Evolutionary conservation across 2,329 filamentous ascomycete genomes (phyloP).

Genomic region (Aspergillus sclerotialis): DNA sequence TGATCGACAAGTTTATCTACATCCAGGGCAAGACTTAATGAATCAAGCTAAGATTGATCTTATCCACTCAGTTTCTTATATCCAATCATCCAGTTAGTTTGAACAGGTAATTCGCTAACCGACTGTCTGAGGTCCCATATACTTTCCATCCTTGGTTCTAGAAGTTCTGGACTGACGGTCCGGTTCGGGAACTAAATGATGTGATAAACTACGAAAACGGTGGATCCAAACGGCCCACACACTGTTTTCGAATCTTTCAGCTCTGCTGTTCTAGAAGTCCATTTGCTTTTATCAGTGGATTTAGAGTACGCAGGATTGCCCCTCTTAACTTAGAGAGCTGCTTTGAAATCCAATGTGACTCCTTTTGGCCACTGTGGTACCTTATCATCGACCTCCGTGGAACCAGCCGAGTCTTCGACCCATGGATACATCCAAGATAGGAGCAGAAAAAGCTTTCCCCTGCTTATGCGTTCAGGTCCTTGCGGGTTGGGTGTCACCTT

Average conservation of each 20-base stretch:
- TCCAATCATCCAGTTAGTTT: too few relatives aligned
- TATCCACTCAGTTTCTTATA: too few relatives aligned
- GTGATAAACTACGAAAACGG: constrained; percentile 1
- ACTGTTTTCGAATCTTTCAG: neutral
- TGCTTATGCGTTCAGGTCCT: constrained; percentile 5
- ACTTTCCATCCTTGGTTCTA: constrained; percentile 4
- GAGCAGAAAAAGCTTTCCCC: constrained; percentile 5
- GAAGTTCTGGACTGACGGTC: constrained; percentile 5
- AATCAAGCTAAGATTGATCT: too few relatives aligned
- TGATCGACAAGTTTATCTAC: too few relatives aligned
- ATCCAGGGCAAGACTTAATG: too few relatives aligned
- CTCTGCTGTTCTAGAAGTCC: neutral
- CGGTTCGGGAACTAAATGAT: constrained; percentile 13
- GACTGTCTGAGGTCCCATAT: too few relatives aligned
- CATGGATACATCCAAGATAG: constrained; percentile 11
- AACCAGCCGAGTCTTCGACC: constrained; percentile 12
- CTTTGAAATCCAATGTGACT: constrained; percentile 7
- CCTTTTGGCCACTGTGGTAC: constrained; percentile 15
- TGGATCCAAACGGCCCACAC: neutral
- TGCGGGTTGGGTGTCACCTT: constrained; percentile 1
- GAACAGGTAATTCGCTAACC: too few relatives aligned
- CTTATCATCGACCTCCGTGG: constrained; percentile 15
- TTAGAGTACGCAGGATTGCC: too few relatives aligned
- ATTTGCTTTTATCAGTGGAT: neutral
- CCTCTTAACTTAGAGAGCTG: too few relatives aligned